Conservation (phyloP, 1,284 basidiomycete species). For the Melampsora occidentalis region DNA sequence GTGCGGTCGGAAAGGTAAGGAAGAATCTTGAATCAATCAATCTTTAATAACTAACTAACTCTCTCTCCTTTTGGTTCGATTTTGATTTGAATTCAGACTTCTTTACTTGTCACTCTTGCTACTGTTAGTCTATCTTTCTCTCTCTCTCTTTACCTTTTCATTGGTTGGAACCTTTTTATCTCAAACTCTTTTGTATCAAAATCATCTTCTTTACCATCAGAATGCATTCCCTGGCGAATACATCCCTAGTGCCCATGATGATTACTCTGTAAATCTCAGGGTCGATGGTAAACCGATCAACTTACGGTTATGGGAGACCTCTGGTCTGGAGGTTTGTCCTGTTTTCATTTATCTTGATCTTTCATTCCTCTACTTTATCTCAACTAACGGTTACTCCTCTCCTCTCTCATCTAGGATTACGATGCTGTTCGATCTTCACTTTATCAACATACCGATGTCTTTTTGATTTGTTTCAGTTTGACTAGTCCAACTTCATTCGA, state of each 20-base stretch:
- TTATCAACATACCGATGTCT: conserved; percentile 99
- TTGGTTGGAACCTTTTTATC: conserved; percentile 49
- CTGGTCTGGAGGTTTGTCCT: conserved; percentile 77
- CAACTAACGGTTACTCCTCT: neutral
- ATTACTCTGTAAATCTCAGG: conserved; percentile 87
- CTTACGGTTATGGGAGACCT: conserved; percentile 97
- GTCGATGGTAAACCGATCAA: conserved; percentile 98
- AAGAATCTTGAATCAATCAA: conserved; percentile 6
- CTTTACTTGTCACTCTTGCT: conserved; percentile 54
- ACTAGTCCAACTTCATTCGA: conserved; percentile 77
- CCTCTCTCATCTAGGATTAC: conserved; percentile 58
- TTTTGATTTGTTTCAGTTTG: conserved; percentile 73
- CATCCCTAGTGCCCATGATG: conserved; percentile 92
- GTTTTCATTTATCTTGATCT: neutral
- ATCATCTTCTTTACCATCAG: conserved; percentile 54
- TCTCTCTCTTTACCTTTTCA: conserved; percentile 41
- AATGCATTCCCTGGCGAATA: conserved; percentile 68
- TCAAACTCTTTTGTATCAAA: conserved; percentile 44
- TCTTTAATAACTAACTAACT: neutral
- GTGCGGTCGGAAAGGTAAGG: conserved; percentile 93
- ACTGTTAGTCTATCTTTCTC: conserved; percentile 45
- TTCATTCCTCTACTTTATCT: neutral
- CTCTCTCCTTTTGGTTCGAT: conserved; percentile 1
- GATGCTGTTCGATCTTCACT: conserved; percentile 95
- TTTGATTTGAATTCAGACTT: conserved; percentile 48